Evolutionary conservation across 2,329 filamentous ascomycete species (phyloP).

Genomic region (Ophiostoma novo-ulmi): DNA sequence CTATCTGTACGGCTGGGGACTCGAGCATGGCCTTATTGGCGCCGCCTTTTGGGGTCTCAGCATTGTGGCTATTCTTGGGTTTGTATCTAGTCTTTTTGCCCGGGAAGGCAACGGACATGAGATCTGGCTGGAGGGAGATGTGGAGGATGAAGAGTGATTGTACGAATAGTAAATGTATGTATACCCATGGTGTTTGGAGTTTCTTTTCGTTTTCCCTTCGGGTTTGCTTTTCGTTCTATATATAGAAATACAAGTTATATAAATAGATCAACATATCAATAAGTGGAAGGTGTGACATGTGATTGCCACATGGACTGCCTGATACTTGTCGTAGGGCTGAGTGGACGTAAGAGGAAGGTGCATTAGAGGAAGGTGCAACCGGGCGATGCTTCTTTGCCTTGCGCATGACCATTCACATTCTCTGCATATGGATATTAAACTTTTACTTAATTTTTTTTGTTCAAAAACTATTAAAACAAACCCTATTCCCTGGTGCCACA

Average conservation of each 20-base stretch:
- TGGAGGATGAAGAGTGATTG: constrained; percentile 38
- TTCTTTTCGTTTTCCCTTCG: neutral
- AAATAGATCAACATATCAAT: neutral
- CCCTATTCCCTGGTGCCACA: constrained; percentile 8
- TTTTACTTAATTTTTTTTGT: constrained; percentile 5
- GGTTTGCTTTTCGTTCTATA: neutral
- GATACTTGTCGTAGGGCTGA: neutral
- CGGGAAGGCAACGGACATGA: constrained; percentile 60
- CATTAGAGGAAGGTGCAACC: neutral
- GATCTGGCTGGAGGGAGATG: constrained; percentile 59
- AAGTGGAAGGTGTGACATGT: neutral
- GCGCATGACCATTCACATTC: neutral
- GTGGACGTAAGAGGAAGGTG: neutral
- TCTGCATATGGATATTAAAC: neutral
- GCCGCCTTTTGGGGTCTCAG: constrained; percentile 54
- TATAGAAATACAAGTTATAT: neutral
- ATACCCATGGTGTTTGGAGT: constrained; percentile 9
- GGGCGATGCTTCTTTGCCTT: too few species aligned
- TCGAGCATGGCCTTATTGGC: constrained; percentile 54
- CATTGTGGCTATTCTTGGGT: constrained; percentile 45
- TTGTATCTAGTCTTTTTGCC: constrained; percentile 48
- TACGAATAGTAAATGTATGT: neutral
- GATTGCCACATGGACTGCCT: neutral
- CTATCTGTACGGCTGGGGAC: constrained; percentile 54
- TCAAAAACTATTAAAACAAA: constrained; percentile 13